These are phyloP conservation scores for Oryza meyeriana DNA, from an alignment of 176 grass and related monocot species.

Conservation along the genomic window DNA sequence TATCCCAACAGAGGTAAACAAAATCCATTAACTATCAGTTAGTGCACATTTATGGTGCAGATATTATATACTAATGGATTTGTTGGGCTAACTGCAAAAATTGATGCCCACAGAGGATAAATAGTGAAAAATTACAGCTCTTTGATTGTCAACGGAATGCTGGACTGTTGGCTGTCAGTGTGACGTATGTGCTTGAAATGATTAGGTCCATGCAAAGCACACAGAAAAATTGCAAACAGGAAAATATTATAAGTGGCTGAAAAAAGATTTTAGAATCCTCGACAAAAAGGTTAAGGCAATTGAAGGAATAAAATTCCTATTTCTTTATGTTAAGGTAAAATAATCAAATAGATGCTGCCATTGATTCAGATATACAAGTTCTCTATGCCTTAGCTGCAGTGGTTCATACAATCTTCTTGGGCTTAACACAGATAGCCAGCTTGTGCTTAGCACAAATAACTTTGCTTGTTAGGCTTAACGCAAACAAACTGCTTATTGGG, in stretches of 20 bases:
- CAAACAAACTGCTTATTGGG: neutral
- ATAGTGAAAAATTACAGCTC: neutral
- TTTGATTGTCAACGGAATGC: neutral
- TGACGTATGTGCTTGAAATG: neutral
- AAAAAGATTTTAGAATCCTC: neutral
- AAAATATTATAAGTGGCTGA: neutral
- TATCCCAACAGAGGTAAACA: neutral
- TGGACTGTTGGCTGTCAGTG: neutral
- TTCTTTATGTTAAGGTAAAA: neutral
- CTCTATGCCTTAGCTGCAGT: neutral
- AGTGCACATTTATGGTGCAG: neutral
- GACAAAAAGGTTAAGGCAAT: neutral
- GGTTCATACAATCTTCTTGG: no score
- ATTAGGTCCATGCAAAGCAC: neutral
- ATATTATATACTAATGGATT: neutral
- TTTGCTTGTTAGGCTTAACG: neutral
- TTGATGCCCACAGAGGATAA: neutral
- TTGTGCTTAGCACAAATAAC: neutral
- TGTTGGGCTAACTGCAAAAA: neutral
- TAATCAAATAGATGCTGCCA: neutral
- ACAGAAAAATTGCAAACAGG: neutral
- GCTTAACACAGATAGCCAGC: no score
- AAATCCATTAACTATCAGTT: neutral
- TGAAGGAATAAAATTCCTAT: neutral
- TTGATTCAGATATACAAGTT: neutral